Conservation (phyloP, 225 moss, liverwort and hornwort genomes). For the Bryum argenteum region DNA sequence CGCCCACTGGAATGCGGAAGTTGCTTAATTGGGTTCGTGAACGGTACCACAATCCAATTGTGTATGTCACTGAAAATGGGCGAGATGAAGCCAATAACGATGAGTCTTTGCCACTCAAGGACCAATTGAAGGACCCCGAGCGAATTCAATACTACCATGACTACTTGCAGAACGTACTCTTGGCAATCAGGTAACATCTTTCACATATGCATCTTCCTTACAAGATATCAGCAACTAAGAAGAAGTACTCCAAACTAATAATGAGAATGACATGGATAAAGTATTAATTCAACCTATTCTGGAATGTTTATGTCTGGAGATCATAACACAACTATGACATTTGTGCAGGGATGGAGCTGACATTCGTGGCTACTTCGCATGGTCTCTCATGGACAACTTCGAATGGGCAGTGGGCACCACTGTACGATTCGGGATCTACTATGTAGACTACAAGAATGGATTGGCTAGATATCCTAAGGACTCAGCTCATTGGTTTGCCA, state of each 20-base stretch:
- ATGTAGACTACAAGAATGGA: slow-evolving; percentile 38
- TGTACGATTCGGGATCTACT: slow-evolving; percentile 34
- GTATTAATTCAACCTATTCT: no score
- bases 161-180: slow-evolving; percentile 49
- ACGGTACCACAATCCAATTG: slow-evolving; percentile 57
- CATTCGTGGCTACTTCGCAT: slow-evolving; percentile 48
- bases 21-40: slow-evolving; percentile 52
- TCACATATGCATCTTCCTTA: no score
- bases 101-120: not conserved
- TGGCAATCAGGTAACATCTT: slow-evolving; percentile 67
- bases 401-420: slow-evolving; percentile 43
- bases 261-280: no score
- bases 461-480: slow-evolving; percentile 28
- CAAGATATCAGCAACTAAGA: no score
- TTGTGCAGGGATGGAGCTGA: slow-evolving; percentile 41
- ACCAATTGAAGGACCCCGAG: slow-evolving; percentile 40
- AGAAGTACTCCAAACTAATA: no score
- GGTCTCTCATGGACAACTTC: slow-evolving; percentile 64
- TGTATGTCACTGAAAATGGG: slow-evolving; percentile 76
- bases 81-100: slow-evolving; percentile 35
- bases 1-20: slow-evolving; percentile 59
- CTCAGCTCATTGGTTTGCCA: slow-evolving; percentile 24
- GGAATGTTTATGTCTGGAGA: no score
- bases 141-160: slow-evolving; percentile 48
- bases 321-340: no score